Conservation (phyloP, 1,284 basidiomycete genomes). For the Cutaneotrichosporon spelunceum region DNA sequence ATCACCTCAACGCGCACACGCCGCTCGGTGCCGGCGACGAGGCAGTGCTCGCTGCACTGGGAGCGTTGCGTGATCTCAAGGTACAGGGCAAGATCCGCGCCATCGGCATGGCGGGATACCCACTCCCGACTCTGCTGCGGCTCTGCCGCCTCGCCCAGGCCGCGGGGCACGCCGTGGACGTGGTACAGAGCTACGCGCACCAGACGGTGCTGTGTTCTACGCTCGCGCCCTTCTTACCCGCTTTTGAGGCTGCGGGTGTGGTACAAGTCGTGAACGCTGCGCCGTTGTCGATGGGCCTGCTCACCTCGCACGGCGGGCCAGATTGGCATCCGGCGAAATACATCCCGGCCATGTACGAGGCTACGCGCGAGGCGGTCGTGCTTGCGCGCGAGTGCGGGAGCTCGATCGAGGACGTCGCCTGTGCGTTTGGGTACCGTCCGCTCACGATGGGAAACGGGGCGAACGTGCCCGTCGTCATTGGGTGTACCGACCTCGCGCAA, state of each 20-base stretch:
- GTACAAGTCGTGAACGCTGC: conserved; percentile 75
- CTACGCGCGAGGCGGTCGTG: conserved; percentile 29
- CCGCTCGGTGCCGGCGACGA: conserved; percentile 70
- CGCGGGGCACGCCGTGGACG: conserved; percentile 64
- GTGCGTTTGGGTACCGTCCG: conserved; percentile 66
- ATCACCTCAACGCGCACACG: conserved; percentile 18
- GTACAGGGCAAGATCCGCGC: conserved; percentile 70
- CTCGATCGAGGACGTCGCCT: conserved; percentile 64
- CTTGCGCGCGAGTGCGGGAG: conserved; percentile 35
- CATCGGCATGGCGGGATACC: conserved; percentile 83
- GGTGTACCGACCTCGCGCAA: conserved; percentile 63
- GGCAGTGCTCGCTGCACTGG: conserved; percentile 68
- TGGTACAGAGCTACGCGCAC: conserved; percentile 82
- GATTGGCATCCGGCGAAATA: conserved; percentile 76
- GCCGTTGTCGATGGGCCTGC: conserved; percentile 86
- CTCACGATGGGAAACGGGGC: conserved; percentile 39
- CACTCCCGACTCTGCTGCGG: conserved; percentile 82
- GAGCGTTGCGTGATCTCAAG: conserved; percentile 70
- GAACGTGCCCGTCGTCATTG: conserved; percentile 69
- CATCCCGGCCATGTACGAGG: conserved; percentile 23
- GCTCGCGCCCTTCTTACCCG: conserved; percentile 61
- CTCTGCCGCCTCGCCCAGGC: conserved; percentile 70
- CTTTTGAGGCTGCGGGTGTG: conserved; percentile 63
- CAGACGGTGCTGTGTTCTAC: conserved; percentile 75
- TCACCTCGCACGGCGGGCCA: conserved; percentile 64